Evolutionary conservation across 2,329 filamentous ascomycete species (phyloP), one percentile per base, ranked within the genome.

Genomic region (Herpotrichia juniperi): DNA sequence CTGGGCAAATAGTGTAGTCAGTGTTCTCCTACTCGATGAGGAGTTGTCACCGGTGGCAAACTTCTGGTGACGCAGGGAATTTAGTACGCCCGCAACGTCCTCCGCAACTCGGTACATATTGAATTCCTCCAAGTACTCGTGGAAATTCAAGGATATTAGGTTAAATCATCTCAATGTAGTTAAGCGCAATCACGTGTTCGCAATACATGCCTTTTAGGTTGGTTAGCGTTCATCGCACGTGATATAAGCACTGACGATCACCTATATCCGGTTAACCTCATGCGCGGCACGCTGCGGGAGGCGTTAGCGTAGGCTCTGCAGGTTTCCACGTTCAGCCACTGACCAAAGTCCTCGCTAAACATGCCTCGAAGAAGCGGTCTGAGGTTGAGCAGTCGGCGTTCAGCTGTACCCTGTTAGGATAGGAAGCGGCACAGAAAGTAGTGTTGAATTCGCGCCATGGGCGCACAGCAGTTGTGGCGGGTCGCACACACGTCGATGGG

Each of bases 371-470:
- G 26, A 42, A 22, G 40, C 16, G 46, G 50, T 22, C n/a, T 50
- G 48, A 25, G 31, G 42, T 19, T 48, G 46, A 40, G 54, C 53
- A 55, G 54, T 57, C 57, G 54, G 49, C 54, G 54, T 59, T 53
- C 57, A 43, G 26, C 40, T 22, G 43, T 22, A 43, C 39, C 39
- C 21, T 26, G 42, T 31, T 28, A 19, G 52, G 35, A 43, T 42
- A 22, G 16, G 31, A 45, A 34, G 40, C 25, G 42, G 44, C 39
- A n/a, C 42, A 42, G 43, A n/a, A 22, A 46, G 17, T 16, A 21
- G 47, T 28, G 16, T 11, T 30, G 31, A 24, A 40, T 40, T 35
- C 40, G 48, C 48, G 48, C 48, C 48, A 50, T 40, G 34, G 16
- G 32, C 28, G 17, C 46, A 24, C 2, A 22, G 19, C n/a, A 22